Conservation (phyloP, 1,284 basidiomycete genomes). For the Amylostereum chailletii region DNA sequence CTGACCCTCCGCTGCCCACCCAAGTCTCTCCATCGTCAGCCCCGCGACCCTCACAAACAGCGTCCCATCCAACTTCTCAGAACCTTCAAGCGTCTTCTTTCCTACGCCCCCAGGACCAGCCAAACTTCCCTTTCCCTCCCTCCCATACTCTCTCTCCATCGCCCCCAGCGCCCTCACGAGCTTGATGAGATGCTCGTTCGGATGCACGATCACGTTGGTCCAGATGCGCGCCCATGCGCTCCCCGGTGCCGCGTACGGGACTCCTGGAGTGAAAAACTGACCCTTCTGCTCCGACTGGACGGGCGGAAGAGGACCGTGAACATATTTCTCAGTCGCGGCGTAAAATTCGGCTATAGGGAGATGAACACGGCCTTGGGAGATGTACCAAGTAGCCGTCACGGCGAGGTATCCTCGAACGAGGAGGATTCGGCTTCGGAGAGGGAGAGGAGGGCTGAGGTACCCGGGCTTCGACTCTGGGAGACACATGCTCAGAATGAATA, state of each 20-base stretch:
- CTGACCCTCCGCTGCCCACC: slow-evolving; percentile 5
- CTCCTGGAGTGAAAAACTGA: slow-evolving; percentile 19
- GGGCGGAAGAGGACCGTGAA: slow-evolving; percentile 12
- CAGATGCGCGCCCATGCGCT: slow-evolving; percentile 52
- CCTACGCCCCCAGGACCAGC: slow-evolving; percentile 1
- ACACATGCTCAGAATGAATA: slow-evolving; percentile 31
- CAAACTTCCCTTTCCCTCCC: slow-evolving; percentile 25
- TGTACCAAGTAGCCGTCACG: slow-evolving; percentile 24
- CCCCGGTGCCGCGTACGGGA: slow-evolving; percentile 21
- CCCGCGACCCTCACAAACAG: slow-evolving; percentile 5
- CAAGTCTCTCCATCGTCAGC: slow-evolving; percentile 3
- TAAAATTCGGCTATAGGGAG: slow-evolving; percentile 30
- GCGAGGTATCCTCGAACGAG: slow-evolving; percentile 32
- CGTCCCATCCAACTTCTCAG: slow-evolving; percentile 21
- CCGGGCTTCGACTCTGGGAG: slow-evolving; percentile 3
- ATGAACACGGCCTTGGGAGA: slow-evolving; percentile 29
- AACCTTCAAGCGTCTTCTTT: slow-evolving; percentile 23
- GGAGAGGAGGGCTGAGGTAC: slow-evolving; percentile 17
- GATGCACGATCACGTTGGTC: slow-evolving; percentile 38
- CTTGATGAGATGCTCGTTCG: slow-evolving; percentile 59
- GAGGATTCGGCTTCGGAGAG: slow-evolving; percentile 15
- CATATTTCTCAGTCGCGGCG: slow-evolving; percentile 3
- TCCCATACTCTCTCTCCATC: slow-evolving; percentile 41
- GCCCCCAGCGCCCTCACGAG: slow-evolving; percentile 47
- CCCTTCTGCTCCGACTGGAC: no score